Base-by-base conservation (phyloP, 768 basidiomycete species). In the Mycena alexandri region DNA sequence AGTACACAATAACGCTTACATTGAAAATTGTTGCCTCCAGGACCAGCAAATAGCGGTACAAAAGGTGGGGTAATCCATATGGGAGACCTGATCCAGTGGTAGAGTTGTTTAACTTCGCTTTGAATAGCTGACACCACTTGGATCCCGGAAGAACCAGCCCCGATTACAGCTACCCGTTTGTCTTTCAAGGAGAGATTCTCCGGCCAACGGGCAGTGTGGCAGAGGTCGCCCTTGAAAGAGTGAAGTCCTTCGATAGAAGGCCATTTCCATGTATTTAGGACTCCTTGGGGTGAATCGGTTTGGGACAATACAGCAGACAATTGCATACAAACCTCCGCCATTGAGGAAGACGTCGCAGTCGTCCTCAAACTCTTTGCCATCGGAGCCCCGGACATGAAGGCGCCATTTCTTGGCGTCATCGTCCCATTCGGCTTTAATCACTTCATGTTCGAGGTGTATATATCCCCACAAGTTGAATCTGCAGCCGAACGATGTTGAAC, bases 401-500 rank as follows among this genome's bases (percentile, higher is more conserved):
- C 77, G 74, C 86, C 86, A 86, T 64, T 83, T 81, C 33, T 78
- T 80, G 5, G 70, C 55, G 3, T 73, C 59, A 25, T 81, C 79
- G 64, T 83, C 75, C 75, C 81, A 87, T 52, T 73, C 74, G 1
- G 84, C 85, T 25, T 77, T 76, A 0, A 80, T 67, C 56, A 87
- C 77, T 72, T 85, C 81, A 67, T 84, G 83, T 9, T 72, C 67
- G 8, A 86, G 79, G n/a, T 80, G 79, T 64, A 86, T 79, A 72
- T 84, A 81, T 34, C 71, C 74, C 70, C 72, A 75, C 21, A 87
- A 72, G 46, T 81, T 75, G 53, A 75, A 75, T 54, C 74, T 68
- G 14, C 5, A 29, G 22, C 25, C 65, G n/a, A 41, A 60, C 17
- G n/a, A 41, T 52, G 52, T 42, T 29, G 21, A 42, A 17, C 17